phyloP scores from a whole-genome alignment of 78 protist species.

The Dictyostelium firmibasis region DNA sequence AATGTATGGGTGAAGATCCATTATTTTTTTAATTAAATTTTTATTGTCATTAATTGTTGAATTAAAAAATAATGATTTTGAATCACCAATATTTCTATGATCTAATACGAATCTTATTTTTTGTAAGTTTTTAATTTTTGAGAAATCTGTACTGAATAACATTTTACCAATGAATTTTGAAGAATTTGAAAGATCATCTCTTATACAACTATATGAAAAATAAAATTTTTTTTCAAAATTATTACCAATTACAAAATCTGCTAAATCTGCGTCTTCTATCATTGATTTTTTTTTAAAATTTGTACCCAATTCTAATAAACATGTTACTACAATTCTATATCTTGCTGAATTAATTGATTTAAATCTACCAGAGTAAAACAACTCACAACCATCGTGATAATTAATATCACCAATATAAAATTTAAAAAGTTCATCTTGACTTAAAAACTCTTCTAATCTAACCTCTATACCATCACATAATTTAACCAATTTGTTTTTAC shows the following conservation, averaged over 20 bases:
- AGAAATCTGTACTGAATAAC: not conserved
- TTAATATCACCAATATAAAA: not conserved
- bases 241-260: not conserved
- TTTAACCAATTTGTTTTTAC: not conserved
- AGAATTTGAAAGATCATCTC: not conserved
- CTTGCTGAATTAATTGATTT: not conserved
- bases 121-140: not conserved
- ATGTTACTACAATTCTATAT: not conserved
- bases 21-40: not conserved
- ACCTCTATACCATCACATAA: not conserved
- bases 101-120: not conserved
- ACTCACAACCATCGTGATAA: not conserved
- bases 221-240: not conserved
- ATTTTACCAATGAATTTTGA: not conserved
- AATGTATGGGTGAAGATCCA: too few species aligned
- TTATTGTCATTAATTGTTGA: not conserved
- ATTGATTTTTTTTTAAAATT: too few species aligned
- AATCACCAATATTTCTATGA: not conserved
- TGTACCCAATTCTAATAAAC: too few species aligned
- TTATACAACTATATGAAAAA: not conserved
- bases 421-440: not conserved
- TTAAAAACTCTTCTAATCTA: not conserved
- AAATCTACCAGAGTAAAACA: not conserved
- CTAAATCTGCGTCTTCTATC: not conserved
- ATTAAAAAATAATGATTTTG: not conserved